Conservation (phyloP, 169 alveolate species). For the Toxoplasma gondii region DNA sequence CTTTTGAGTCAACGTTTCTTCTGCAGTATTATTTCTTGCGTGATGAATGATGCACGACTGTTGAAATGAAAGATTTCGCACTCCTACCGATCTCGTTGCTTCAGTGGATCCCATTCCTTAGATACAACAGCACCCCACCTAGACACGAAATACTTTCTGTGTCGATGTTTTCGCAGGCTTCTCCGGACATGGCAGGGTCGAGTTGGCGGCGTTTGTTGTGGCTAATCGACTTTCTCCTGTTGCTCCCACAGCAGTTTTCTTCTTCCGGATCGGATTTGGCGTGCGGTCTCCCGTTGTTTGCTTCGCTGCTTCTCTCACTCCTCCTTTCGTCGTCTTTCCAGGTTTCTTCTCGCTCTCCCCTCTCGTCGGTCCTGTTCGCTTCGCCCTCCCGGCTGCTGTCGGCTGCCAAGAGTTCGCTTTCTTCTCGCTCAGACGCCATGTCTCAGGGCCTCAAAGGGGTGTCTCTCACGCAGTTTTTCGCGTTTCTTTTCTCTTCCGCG, state of each 20-base stretch:
- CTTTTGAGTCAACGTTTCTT: too few species aligned
- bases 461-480: not conserved
- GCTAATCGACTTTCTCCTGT: not conserved
- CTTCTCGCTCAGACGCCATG: not conserved
- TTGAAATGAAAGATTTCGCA: not conserved
- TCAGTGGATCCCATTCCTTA: too few species aligned
- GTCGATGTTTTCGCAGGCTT: not conserved
- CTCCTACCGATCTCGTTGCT: too few species aligned
- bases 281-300: not conserved
- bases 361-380: not conserved
- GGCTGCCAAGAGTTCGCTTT: not conserved
- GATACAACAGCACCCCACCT: too few species aligned
- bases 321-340: conserved; percentile 13
- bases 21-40: not conserved
- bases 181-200: not conserved
- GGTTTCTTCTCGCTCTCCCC: not conserved
- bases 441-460: not conserved
- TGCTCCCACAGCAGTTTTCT: conserved; percentile 15
- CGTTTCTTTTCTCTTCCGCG: not conserved
- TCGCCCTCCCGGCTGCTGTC: not conserved
- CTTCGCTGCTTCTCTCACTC: not conserved
- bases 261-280: not conserved
- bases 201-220: not conserved
- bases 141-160: not conserved
- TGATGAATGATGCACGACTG: not conserved